These are phyloP conservation scores for Musa troglodytarum DNA, from an alignment of 176 grass and related monocot genomes.

Conservation along the genomic window DNA sequence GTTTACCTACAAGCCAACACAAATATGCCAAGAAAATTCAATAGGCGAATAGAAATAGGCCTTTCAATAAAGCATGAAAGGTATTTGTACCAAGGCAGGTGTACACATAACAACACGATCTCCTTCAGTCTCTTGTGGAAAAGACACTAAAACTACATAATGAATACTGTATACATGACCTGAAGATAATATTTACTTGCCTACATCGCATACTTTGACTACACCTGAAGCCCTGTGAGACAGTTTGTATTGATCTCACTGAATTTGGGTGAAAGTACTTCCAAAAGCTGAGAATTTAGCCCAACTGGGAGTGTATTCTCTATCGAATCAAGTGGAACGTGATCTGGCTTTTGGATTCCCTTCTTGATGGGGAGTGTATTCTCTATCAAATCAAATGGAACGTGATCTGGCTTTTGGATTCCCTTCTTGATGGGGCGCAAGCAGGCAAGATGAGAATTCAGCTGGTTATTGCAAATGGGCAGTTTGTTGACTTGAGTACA, in stretches of 20 bases:
- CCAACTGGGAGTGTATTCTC: slow-evolving; percentile 35
- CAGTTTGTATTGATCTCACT: neutral
- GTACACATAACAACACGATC: too few species aligned
- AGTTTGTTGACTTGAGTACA: slow-evolving; percentile 44
- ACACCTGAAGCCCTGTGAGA: neutral
- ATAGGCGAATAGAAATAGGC: too few species aligned
- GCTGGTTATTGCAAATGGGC: slow-evolving; percentile 59
- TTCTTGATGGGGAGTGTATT: slow-evolving; percentile 27
- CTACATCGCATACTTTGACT: neutral
- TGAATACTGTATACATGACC: too few species aligned
- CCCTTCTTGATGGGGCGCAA: slow-evolving; percentile 49
- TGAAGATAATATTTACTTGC: neutral
- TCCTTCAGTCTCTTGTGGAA: too few species aligned
- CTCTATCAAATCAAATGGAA: slow-evolving; percentile 58
- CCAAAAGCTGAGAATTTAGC: neutral
- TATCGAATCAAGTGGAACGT: slow-evolving; percentile 59
- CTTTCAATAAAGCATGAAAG: too few species aligned
- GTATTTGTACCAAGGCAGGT: neutral
- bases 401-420: slow-evolving; percentile 30
- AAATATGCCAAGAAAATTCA: too few species aligned
- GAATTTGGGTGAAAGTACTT: slow-evolving; percentile 7
- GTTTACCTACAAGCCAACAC: too few species aligned
- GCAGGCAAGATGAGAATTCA: slow-evolving; percentile 48
- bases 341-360: slow-evolving; percentile 27
- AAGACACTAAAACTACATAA: too few species aligned